Base-by-base conservation (phyloP, 305 asterid genomes). In the Fraxinus nigra region DNA sequence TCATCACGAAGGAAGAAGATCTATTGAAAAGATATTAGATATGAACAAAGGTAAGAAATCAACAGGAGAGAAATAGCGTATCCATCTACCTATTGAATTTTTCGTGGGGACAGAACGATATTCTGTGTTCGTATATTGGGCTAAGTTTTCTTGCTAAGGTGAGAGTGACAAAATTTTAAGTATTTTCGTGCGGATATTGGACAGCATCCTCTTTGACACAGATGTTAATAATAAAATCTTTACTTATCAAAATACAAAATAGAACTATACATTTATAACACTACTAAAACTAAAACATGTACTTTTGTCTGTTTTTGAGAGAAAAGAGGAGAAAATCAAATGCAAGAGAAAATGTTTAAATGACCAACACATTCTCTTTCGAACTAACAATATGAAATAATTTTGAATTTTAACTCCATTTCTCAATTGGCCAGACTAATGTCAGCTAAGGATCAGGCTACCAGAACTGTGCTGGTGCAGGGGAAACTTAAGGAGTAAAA, bases 1-100 rank as follows among this genome's bases (percentile, higher is more conserved):
- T 69, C 75, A 61, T 69, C 37, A 28, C 18, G n/a, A 69, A 69
- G 75, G 75, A 69, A 26, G 73, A 67, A 69, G 22, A 69, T 69
- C n/a, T 69, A 40, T 28, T 32, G 24, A 69, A 10, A 13, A 11
- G 22, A 61, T 13, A 69, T 30, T 33, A 69, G 38, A 69, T 30
- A 5, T 69, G 40, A 69, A 28, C 75, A 30, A 30, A 69, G 75
- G 20, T 10, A 69, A 69, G 20, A 8, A 69, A 14, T 30, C 75
- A 28, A 69, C 40, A 4, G 9, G 40, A 32, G 22, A 67, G 75
- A 67, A 13, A 67, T 61, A 22, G 70, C 3, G 38, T 30, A 13
- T 67, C 75, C 37, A 28, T 69, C 38, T 26, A 28, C 37, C 75
- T 30, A 69, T 69, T 32, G 34, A 28, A 10, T 28, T 26, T 67